Evolutionary conservation across 306 rosid species (phyloP).

Genomic region (Fragaria vesca): DNA sequence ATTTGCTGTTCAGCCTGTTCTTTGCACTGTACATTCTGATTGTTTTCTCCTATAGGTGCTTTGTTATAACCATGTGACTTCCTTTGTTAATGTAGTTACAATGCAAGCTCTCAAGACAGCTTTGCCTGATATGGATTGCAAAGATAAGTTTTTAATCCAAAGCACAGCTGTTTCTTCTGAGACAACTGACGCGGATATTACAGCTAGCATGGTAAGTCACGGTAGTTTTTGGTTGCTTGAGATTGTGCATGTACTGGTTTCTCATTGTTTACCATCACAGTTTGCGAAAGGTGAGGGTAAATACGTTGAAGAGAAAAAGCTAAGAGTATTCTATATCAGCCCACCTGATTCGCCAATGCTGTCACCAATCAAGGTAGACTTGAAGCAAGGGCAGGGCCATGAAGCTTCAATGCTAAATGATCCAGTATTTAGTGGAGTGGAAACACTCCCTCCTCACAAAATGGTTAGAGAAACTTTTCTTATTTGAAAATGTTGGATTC

Average conservation of each 20-base stretch:
- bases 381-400: slow-evolving; percentile 41
- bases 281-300: slow-evolving; percentile 62
- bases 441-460: slow-evolving; percentile 28
- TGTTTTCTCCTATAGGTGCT: neutral
- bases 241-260: slow-evolving; percentile 17
- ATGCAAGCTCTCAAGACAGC: slow-evolving; percentile 71
- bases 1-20: neutral
- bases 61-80: slow-evolving; percentile 4
- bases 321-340: slow-evolving; percentile 64
- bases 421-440: slow-evolving; percentile 34
- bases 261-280: slow-evolving; percentile 41
- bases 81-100: slow-evolving; percentile 56
- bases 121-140: slow-evolving; percentile 72
- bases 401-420: slow-evolving; percentile 30
- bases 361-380: slow-evolving; percentile 54
- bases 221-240: slow-evolving; percentile 25
- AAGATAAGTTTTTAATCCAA: slow-evolving; percentile 89
- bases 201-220: slow-evolving; percentile 66
- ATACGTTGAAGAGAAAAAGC: slow-evolving; percentile 71
- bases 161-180: slow-evolving; percentile 59
- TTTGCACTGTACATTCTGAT: slow-evolving; percentile 1
- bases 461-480: slow-evolving; percentile 51
- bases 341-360: slow-evolving; percentile 56
- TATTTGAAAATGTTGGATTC: slow-evolving; percentile 9
- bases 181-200: slow-evolving; percentile 62